Base-by-base conservation (phyloP, 768 basidiomycete species). In the Xerocomellus amylosporus region DNA sequence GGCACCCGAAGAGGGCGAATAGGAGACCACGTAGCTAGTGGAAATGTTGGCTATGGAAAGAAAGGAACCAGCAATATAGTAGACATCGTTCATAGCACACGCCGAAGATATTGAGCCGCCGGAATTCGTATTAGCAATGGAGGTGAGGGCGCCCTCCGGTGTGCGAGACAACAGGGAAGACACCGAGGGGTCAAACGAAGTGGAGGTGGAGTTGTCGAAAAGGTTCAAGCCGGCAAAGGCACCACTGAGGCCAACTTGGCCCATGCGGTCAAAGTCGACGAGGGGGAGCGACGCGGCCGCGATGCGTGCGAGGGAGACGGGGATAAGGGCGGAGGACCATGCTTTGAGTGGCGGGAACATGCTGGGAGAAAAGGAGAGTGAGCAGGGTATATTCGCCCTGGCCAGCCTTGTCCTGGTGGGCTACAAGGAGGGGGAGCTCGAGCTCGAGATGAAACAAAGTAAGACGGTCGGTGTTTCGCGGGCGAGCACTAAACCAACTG, bases 31-130 rank as follows among this genome's bases (percentile, higher is more conserved):
- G 69, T 96, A 96, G 66, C 70, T 72, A 26, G 85, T 81, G 30
- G 82, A 70, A 36, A 78, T 75, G 38, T 76, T 79, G 46, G 75
- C 78, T 51, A 98, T 75, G 47, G 87, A 82, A 33, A 84, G 81
- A 71, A 99, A 99, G 54, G 79, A 80, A 44, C 97, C 97, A 9
- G 84, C 91, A 47, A 98, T 67, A 71, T 89, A 97, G 62, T 93
- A 81, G 20, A 77, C 78, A 62, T 82, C 77, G 66, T 79, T 77
- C 52, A 93, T 76, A 39, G 78, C 72, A 67, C 94, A 98, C 5
- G 88, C 81, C 3, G 93, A 80, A 47, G 74, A 70, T 57, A 99
- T 87, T 50, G 73, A 75, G 5, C 95, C 96, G 20, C 93, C 94
- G 0, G 78, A 39, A 64, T 93, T 88, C 13, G 93, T 95, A 10